Conservation (phyloP, 129 eudicot genomes). For the Chrysanthemum seticuspe region DNA sequence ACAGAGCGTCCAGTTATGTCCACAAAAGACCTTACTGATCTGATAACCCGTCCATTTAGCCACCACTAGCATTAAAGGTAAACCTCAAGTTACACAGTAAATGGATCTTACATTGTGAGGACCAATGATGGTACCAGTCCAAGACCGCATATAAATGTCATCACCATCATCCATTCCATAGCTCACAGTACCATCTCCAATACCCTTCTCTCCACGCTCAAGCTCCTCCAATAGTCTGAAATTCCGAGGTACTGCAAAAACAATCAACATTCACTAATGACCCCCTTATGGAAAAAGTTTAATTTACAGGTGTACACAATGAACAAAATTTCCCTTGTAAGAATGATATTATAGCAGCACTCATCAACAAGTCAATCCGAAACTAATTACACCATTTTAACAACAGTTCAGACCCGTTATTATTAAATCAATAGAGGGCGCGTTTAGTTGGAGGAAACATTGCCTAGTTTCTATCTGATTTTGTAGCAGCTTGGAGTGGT, state of each 20-base stretch:
- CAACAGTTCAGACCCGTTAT: too few species aligned
- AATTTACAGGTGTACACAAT: background rate
- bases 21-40: background rate
- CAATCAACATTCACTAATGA: background rate
- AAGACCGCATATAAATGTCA: constrained; percentile 90
- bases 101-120: constrained; percentile 66
- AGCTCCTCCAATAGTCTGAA: constrained; percentile 91
- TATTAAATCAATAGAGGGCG: too few species aligned
- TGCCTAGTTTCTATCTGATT: too few species aligned
- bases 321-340: background rate
- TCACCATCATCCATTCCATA: constrained; percentile 95
- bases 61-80: background rate
- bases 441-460: too few species aligned
- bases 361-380: too few species aligned
- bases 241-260: constrained; percentile 74
- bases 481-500: too few species aligned
- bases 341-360: too few species aligned
- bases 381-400: too few species aligned
- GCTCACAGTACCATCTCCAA: constrained; percentile 92
- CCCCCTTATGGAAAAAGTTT: background rate
- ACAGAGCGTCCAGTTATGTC: too few species aligned
- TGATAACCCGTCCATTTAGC: background rate
- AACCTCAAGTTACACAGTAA: background rate
- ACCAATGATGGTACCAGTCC: constrained; percentile 92
- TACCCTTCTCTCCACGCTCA: constrained; percentile 92